Evolutionary conservation across 2,329 filamentous ascomycete genomes (phyloP).

Genomic region (Neonectria coccinea): DNA sequence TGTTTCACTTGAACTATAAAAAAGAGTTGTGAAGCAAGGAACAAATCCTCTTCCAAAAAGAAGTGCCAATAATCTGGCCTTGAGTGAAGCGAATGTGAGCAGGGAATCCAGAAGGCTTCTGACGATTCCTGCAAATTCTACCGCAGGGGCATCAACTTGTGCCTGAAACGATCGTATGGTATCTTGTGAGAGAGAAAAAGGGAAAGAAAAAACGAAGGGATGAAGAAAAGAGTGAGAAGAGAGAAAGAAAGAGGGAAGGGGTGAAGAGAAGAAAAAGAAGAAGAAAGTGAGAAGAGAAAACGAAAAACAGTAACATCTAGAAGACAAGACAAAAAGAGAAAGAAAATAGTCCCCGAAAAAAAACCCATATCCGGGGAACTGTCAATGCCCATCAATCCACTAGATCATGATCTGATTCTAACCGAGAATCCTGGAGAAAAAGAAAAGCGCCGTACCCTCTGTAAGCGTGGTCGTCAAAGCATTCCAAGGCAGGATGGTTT

Average conservation of each 20-base stretch:
- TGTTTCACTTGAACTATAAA: slow-evolving; percentile 4
- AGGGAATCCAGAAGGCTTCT: background rate
- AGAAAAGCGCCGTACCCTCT: background rate
- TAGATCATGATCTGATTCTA: slow-evolving; percentile 2
- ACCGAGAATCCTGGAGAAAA: background rate
- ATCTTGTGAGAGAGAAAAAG: slow-evolving; percentile 1
- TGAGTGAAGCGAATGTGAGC: slow-evolving; percentile 1
- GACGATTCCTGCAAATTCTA: background rate
- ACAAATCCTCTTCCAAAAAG: background rate
- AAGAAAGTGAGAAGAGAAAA: slow-evolving; percentile 5
- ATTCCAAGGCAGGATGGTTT: background rate
- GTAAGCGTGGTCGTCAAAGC: slow-evolving; percentile 5
- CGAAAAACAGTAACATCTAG: slow-evolving; percentile 7
- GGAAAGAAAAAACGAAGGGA: background rate
- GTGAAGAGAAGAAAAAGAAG: background rate
- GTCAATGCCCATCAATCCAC: slow-evolving; percentile 1
- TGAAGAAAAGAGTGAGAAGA: background rate
- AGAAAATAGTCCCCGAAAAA: background rate
- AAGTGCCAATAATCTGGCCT: no score
- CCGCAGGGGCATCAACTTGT: background rate
- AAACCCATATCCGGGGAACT: background rate
- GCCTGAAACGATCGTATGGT: slow-evolving; percentile 1
- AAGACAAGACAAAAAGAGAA: slow-evolving; percentile 1
- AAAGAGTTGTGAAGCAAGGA: background rate
- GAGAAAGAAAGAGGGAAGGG: slow-evolving; percentile 6